Conservation (phyloP, 345 rosid genomes). For the Corchorus olitorius region DNA sequence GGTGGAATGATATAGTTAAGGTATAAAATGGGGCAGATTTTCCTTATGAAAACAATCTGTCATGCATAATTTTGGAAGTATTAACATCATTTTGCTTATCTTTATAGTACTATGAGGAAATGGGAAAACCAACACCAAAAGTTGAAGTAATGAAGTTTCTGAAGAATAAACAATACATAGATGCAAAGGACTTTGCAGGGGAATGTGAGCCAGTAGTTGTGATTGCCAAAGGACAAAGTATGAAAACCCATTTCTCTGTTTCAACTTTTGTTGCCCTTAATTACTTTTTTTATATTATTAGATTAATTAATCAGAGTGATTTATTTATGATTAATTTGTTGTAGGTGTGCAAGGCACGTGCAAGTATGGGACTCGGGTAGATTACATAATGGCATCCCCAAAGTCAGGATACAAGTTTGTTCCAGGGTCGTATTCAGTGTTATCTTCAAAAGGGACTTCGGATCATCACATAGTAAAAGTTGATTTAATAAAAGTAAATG, state of each 20-base stretch:
- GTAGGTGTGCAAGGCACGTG: constrained; percentile 97
- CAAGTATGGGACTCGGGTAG: constrained; percentile 93
- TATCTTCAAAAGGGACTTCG: constrained; percentile 92
- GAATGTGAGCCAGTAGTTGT: constrained; percentile 89
- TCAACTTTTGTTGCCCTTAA: neutral
- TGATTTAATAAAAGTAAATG: constrained; percentile 46
- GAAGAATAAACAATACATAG: constrained; percentile 70
- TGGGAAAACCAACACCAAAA: constrained; percentile 93
- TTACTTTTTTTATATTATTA: neutral
- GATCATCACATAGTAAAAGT: constrained; percentile 97
- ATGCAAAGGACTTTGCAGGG: constrained; percentile 91
- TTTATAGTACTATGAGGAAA: constrained; percentile 80
- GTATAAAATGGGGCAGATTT: constrained; percentile 27
- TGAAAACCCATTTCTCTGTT: too few species aligned
- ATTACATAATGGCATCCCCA: constrained; percentile 82
- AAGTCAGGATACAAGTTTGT: constrained; percentile 71
- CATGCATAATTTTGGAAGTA: neutral
- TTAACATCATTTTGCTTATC: neutral
- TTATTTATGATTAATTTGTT: neutral
- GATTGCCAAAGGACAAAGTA: constrained; percentile 97
- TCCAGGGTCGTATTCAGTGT: constrained; percentile 86
- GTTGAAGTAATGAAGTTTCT: constrained; percentile 82
- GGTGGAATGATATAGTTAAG: constrained; percentile 92
- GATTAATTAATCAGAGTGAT: neutral
- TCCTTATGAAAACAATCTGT: neutral